Evolutionary conservation across 495 filamentous ascomycete genomes (phyloP), one percentile per base, ranked within the genome.

Genomic region (Bombardia bombarda): DNA sequence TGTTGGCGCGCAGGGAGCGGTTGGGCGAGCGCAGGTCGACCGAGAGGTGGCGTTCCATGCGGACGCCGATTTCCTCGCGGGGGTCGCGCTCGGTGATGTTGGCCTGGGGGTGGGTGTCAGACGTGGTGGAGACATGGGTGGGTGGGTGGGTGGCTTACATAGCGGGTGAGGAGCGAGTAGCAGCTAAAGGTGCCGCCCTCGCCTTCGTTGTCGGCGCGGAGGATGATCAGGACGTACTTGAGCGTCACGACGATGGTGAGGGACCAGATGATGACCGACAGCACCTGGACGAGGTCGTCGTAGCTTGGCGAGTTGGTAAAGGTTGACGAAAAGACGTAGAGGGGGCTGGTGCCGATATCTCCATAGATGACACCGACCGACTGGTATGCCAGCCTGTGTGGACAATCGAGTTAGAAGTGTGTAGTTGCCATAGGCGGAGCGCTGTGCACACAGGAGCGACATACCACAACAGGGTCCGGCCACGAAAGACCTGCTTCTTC

Each of bases 161-260:
- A 86, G 53, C 82, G 67, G 1, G 81, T 78, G 1, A 88, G 67
- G n/a, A 88, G 60, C 13, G 78, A 78, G 55, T 86, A 88, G 17
- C 77, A 70, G 33, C 74, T 78, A 52, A 88, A 88, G 1, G 83
- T 88, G 36, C 84, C 84, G 6, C 84, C 84, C 57, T 88, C 83
- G 25, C 84, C 84, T 43, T 86, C 81, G 55, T 87, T 82, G 60
- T 88, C 84, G 18, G 83, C 82, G 19, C 62, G 64, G 17, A 88
- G 67, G 21, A 87, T 75, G 50, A 87, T 77, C 25, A 83, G 58
- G 13, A 83, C 64, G 47, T 87, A 88, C 59, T 88, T 88, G 43
- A 87, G 55, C 7, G 75, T 83, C 10, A 87, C 83, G 66, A 87
- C 83, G 36, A 87, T 63, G 17, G 78, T 82, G 19, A 88, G 59